Evolutionary conservation across 2,329 filamentous ascomycete species (phyloP), one percentile per base, ranked within the genome.

Genomic region (Ciborinia camelliae): DNA sequence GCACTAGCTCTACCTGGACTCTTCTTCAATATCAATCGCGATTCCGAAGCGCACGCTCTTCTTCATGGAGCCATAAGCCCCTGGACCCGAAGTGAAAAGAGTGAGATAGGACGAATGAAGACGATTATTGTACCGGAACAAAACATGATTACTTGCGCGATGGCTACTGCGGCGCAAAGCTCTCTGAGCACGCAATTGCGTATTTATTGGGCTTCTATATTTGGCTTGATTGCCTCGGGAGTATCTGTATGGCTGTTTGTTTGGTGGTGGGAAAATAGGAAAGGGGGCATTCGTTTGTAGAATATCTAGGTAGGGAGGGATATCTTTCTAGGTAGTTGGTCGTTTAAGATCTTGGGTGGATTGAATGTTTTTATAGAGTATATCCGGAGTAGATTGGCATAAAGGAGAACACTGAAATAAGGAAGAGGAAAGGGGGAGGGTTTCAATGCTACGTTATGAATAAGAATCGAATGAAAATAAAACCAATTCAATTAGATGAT

Each of bases 71-170:
- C 28, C n/a, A 20, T 55, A 15, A 62, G 28, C 35, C 60, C 50
- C 10, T 54, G 60, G 50, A 37, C 30, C 12, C 18, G 15, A 6
- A 43, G n/a, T 23, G 28, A 20, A n/a, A 32, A 45, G 12, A 55
- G 39, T 10, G 26, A 47, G 28, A 55, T 55, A 12, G 37, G 26
- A n/a, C n/a, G 41, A 45, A 57, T 63, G 61, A 35, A 57, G 15
- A 37, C 18, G 9, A 30, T 57, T 32, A 18, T 52, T 4, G 23
- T 20, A 15, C 23, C 30, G 32, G 30, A 41, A 45, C 15, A 57
- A 26, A 48, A 28, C 1, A 35, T 50, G 61, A 47, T 20, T 4
- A 57, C 51, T 57, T 63, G 51, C 48, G 23, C 39, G n/a, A 28
- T 28, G 15, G 41, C 43, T 20, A 60, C 15, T 23, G 43, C 4